Evolutionary conservation across 73 alveolate genomes (phyloP), one percentile per base, ranked within the genome.

Genomic region (Urostyla sp.): DNA sequence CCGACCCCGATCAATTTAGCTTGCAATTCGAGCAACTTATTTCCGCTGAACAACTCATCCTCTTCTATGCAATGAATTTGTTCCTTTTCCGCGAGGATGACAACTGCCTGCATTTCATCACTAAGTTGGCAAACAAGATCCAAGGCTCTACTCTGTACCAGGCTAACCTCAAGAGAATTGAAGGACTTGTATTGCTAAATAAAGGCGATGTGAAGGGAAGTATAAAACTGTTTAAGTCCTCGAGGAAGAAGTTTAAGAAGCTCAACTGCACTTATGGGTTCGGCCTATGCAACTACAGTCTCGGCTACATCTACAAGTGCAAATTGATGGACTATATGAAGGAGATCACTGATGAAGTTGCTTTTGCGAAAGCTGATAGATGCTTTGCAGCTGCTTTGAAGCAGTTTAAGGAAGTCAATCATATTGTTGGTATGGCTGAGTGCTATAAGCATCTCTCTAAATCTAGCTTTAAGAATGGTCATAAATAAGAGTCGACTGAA

Each of bases 141-240:
- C 11, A 56, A 1, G 78, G 74, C 0, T 21, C 54, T 37, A 5
- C 5, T 1, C 27, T 75, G 31, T 50, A 38, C 18, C 60, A 75
- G 57, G 87, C 87, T n/a, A 75, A 75, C 28, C 28, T 75, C 21
- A 15, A 21, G 37, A 54, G 87, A 54, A n/a, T 75, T 1, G 27
- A 56, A 3, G 87, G 87, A 0, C 24, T 75, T 20, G 34, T 50
- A 6, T 55, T 36, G n/a, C 87, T 21, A 52, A 75, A 34, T 53
- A 75, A 32, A 36, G 36, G 49, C 11, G 53, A 75, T 0, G 16
- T 50, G 23, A 15, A 28, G 24, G 18, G 40, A 40, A 34, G 72
- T 3, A 15, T 57, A 28, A 55, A 53, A 21, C n/a, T 32, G 6
- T 75, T 75, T 46, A 20, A 75, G 43, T 49, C 34, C 15, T 8